These are phyloP conservation scores for Cicer chorassanicum DNA, from an alignment of 306 rosid species.

Conservation along the genomic window DNA sequence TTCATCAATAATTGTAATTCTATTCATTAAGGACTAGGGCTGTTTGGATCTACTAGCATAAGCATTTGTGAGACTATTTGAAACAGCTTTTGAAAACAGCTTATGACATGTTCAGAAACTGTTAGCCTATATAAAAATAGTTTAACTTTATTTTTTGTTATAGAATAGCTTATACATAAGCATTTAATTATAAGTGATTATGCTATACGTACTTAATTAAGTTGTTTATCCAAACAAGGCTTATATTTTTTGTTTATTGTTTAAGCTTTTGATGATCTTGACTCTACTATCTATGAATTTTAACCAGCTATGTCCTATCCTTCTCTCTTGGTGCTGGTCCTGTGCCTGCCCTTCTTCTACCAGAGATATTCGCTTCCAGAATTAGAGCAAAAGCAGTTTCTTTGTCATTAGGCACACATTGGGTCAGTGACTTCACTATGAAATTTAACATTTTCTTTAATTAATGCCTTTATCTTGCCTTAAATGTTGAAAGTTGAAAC, in stretches of 20 bases:
- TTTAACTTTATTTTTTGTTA: too few relatives aligned
- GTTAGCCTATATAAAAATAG: too few relatives aligned
- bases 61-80: too few relatives aligned
- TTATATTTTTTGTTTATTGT: neutral
- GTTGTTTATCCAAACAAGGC: neutral
- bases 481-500: conserved; percentile 19
- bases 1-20: conserved; percentile 10
- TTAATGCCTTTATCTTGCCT: conserved; percentile 17
- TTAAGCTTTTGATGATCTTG: conserved; percentile 29
- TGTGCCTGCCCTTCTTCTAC: conserved; percentile 96
- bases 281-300: conserved; percentile 39
- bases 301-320: conserved; percentile 84
- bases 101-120: too few relatives aligned
- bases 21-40: neutral
- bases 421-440: conserved; percentile 67
- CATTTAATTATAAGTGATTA: too few relatives aligned
- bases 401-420: conserved; percentile 91
- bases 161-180: too few relatives aligned
- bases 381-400: conserved; percentile 97
- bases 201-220: too few relatives aligned
- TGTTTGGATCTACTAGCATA: too few relatives aligned
- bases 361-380: conserved; percentile 96
- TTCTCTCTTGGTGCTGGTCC: conserved; percentile 99
- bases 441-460: neutral
- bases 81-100: too few relatives aligned